phyloP scores from a whole-genome alignment of 345 rosid genomes.

The Xanthoceras sorbifolium region DNA sequence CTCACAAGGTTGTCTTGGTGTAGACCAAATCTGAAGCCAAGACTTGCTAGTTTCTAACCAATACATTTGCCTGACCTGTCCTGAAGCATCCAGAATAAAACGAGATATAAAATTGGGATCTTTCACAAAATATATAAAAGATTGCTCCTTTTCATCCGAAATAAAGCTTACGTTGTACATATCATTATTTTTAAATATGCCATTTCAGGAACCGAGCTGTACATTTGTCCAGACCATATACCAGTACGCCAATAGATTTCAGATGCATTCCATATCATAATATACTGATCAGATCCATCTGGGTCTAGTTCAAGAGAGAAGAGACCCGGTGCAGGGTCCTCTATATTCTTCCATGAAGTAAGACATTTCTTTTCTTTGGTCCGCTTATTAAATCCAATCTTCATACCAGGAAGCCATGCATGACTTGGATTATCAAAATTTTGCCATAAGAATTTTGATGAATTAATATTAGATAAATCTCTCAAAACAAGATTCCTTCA shows the following conservation, averaged over 20 bases:
- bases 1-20: slow-evolving; percentile 60
- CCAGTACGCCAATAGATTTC: slow-evolving; percentile 59
- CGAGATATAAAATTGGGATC: slow-evolving; percentile 29
- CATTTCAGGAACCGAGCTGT: slow-evolving; percentile 68
- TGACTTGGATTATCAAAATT: slow-evolving; percentile 63
- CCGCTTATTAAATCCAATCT: slow-evolving; percentile 44
- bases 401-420: slow-evolving; percentile 78
- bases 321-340: slow-evolving; percentile 69
- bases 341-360: slow-evolving; percentile 57
- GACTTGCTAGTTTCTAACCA: slow-evolving; percentile 31
- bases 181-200: slow-evolving; percentile 32
- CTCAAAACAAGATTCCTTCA: slow-evolving; percentile 64
- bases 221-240: slow-evolving; percentile 48
- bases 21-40: slow-evolving; percentile 71
- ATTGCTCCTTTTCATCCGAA: slow-evolving; percentile 42
- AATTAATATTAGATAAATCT: slow-evolving; percentile 24
- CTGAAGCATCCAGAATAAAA: slow-evolving; percentile 52
- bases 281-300: slow-evolving; percentile 43
- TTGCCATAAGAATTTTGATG: slow-evolving; percentile 54
- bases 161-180: slow-evolving; percentile 52
- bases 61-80: slow-evolving; percentile 51
- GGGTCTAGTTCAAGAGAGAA: slow-evolving; percentile 67
- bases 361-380: slow-evolving; percentile 41
- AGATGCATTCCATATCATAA: slow-evolving; percentile 52
- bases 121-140: slow-evolving; percentile 49